Base-by-base conservation (phyloP, 805 yeast species). In the Wickerhamomyces mucosus region DNA sequence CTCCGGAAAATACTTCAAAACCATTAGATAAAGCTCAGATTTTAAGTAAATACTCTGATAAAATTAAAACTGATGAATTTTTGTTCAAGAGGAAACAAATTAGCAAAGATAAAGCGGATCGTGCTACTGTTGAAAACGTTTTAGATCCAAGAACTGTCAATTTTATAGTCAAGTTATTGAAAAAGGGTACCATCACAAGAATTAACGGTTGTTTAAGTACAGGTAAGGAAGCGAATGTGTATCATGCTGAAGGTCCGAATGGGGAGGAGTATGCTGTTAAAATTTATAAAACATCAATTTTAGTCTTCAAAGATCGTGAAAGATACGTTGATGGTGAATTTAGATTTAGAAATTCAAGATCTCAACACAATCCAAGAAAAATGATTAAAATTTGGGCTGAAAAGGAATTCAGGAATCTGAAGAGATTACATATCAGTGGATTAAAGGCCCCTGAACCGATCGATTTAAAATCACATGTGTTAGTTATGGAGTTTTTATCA, bases 341-440 rank as follows among this genome's bases (percentile, higher is more conserved):
- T 56, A 64, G 99, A 34, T 92, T 92, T 59, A 64, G 96, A 49
- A 81, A 83, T 50, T 69, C 83, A 6, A 84, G 89, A 45, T 72
- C 75, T 24, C 86, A 83, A 47, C 85, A 86, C 42, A 92, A 92
- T 50, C 97, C 97, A 8, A 69, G 98, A 50, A 89, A 89, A 51
- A 89, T 92, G 96, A 95, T 92, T 40, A 85, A 84, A 55, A 70
- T 88, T 16, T 92, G 99, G 99, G 97, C 98, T 0, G 98, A 92
- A 54, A 92, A 92, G 51, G 99, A 92, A 59, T 89, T 88, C 43
- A 62, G 99, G 34, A 92, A 92, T 52, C 65, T 92, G 55, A 89
- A 84, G 54, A 69, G 99, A 50, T 65, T 92, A 15, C 62, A 80
- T 53, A 52, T 68, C 28, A 69, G 76, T 35, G 95, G 94, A 0